Evolutionary conservation across 2,329 filamentous ascomycete species (phyloP).

Genomic region (Penicillium sp.): DNA sequence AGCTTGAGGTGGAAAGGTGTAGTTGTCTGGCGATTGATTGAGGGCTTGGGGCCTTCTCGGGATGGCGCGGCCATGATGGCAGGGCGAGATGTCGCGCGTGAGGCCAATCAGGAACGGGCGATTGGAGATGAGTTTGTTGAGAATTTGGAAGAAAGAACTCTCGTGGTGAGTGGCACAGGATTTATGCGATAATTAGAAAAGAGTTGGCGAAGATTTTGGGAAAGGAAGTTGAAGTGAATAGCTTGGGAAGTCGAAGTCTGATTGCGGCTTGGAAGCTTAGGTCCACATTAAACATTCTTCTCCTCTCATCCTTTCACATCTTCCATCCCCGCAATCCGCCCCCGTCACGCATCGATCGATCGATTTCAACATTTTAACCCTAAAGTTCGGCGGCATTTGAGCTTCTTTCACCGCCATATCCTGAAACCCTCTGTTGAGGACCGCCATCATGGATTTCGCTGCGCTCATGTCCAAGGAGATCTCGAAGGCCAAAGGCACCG

Average conservation of each 20-base stretch:
- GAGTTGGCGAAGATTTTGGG: not conserved
- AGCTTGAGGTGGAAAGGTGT: slow-evolving; percentile 83
- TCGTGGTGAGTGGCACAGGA: not conserved
- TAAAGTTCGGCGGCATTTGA: not conserved
- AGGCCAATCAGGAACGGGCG: not conserved
- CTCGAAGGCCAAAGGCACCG: slow-evolving; percentile 68
- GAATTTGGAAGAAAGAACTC: not conserved
- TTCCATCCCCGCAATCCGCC: not conserved
- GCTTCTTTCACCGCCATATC: not conserved
- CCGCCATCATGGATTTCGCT: slow-evolving; percentile 82
- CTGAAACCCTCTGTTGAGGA: not conserved
- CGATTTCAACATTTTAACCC: not conserved
- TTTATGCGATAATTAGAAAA: not conserved
- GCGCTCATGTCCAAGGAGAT: slow-evolving; percentile 92
- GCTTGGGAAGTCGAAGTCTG: not conserved
- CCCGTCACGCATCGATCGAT: not conserved
- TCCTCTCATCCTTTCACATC: not conserved
- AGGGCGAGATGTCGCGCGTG: slow-evolving; percentile 1
- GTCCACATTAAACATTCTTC: not conserved
- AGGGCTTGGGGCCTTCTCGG: slow-evolving; percentile 33
- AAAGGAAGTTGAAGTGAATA: too few relatives aligned
- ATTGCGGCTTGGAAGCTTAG: not conserved
- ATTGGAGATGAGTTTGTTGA: not conserved
- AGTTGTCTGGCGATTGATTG: slow-evolving; percentile 67
- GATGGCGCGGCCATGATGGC: slow-evolving; percentile 22